phyloP scores from a whole-genome alignment of 2,329 filamentous ascomycete genomes.

The Cryphonectria nitschkei region DNA sequence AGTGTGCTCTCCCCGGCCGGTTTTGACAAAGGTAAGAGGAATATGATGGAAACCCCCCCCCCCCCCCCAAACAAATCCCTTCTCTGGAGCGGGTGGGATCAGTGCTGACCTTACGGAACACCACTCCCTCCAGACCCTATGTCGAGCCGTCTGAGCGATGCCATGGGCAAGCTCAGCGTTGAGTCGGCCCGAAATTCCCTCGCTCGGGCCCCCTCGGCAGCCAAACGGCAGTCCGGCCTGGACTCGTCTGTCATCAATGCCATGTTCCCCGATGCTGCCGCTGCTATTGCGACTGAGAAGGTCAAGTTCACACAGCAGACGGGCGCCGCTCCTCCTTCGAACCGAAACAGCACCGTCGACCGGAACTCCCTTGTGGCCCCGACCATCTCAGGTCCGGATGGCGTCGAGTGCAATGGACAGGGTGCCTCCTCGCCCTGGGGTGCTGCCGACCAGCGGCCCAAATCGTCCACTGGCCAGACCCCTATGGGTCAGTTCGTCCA shows the following conservation, averaged over 20 bases:
- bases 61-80: no score
- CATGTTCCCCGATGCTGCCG: slow-evolving; percentile 98
- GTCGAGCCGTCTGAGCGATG: slow-evolving; percentile 93
- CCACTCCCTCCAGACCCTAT: slow-evolving; percentile 75
- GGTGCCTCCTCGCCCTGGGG: slow-evolving; percentile 84
- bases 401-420: slow-evolving; percentile 64
- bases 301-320: slow-evolving; percentile 96
- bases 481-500: slow-evolving; percentile 96
- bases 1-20: slow-evolving; percentile 91
- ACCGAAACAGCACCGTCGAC: slow-evolving; percentile 87
- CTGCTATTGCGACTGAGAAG: slow-evolving; percentile 98
- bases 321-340: slow-evolving; percentile 85
- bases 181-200: slow-evolving; percentile 87
- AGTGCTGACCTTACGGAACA: slow-evolving; percentile 31
- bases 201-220: slow-evolving; percentile 75
- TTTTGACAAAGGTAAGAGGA: slow-evolving; percentile 85
- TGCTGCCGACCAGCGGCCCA: slow-evolving; percentile 65
- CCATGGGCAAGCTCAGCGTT: slow-evolving; percentile 92
- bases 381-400: slow-evolving; percentile 71
- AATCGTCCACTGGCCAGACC: slow-evolving; percentile 76
- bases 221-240: slow-evolving; percentile 92
- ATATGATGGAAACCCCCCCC: background rate
- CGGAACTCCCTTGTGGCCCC: slow-evolving; percentile 75
- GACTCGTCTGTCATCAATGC: slow-evolving; percentile 93
- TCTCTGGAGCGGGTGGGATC: no score